These are phyloP conservation scores for Apiotrichum porosum DNA, from an alignment of 1,284 basidiomycete species.

Conservation along the genomic window DNA sequence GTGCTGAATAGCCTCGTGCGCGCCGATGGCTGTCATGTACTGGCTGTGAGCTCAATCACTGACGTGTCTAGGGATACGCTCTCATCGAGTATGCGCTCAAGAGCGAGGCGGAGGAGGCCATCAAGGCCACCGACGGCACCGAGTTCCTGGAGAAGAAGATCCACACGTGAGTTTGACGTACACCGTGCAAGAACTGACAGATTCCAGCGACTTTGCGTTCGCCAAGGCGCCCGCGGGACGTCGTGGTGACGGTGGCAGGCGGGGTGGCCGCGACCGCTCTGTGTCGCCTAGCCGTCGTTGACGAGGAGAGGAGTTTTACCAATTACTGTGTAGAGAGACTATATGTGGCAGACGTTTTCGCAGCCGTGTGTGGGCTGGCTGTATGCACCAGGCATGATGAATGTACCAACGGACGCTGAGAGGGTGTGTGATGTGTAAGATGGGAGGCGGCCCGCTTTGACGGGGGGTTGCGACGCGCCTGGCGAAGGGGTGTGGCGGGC, in stretches of 20 bases:
- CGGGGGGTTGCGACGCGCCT: too few species aligned
- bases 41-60: neutral
- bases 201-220: conserved; percentile 80
- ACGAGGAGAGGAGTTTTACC: neutral
- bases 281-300: conserved; percentile 32
- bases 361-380: too few species aligned
- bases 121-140: conserved; percentile 73
- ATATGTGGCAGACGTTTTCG: neutral
- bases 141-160: conserved; percentile 80
- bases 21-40: neutral
- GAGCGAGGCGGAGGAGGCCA: conserved; percentile 86
- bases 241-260: conserved; percentile 17
- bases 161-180: conserved; percentile 60
- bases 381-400: conserved; percentile 80
- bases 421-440: too few species aligned
- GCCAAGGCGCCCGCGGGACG: conserved; percentile 70
- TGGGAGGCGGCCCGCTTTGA: too few species aligned
- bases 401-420: conserved; percentile 72
- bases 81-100: conserved; percentile 93
- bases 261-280: conserved; percentile 36
- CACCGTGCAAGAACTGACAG: too few species aligned
- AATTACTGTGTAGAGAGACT: neutral
- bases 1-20: too few species aligned
- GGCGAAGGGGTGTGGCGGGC: too few species aligned
- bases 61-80: conserved; percentile 78